A percentile compares a stretch with the other conserved stretches of the same genome.
Evolutionary conservation across 1,284 basidiomycete genomes (phyloP).

Genomic region (Ustilago hordei): DNA sequence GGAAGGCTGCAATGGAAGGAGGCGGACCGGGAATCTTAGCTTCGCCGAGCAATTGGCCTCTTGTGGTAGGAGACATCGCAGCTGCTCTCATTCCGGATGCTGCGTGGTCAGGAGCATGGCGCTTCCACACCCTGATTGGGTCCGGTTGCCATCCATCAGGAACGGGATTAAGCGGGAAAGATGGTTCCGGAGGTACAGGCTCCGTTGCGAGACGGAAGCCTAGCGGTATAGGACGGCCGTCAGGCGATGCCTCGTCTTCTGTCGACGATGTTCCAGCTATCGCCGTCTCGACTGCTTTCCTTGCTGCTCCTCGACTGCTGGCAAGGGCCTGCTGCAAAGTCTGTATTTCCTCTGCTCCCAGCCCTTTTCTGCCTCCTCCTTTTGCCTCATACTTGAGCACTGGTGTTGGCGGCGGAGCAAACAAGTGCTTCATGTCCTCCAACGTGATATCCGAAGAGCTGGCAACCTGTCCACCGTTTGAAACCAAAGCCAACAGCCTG

Average conservation of each 20-base stretch:
- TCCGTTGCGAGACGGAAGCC: conserved; percentile 82
- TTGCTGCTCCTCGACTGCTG: neutral
- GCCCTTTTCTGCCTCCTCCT: conserved; percentile 78
- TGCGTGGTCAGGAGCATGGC: conserved; percentile 8
- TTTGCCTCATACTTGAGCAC: conserved; percentile 78
- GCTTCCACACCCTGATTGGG: conserved; percentile 80
- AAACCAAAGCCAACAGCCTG: conserved; percentile 63
- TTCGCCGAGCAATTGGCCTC: conserved; percentile 86
- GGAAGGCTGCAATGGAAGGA: conserved; percentile 89
- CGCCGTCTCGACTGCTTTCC: neutral
- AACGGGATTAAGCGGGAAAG: conserved; percentile 80
- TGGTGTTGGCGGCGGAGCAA: conserved; percentile 83
- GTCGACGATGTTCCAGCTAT: neutral
- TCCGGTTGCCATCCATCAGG: conserved; percentile 86
- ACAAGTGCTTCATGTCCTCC: conserved; percentile 81
- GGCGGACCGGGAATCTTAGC: conserved; percentile 77
- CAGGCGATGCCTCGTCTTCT: conserved; percentile 73
- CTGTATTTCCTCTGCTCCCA: conserved; percentile 73
- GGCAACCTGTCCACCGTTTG: conserved; percentile 3
- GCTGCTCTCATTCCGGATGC: conserved; percentile 31
- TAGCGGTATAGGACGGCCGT: conserved; percentile 79
- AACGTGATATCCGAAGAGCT: conserved; percentile 11
- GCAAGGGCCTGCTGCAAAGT: conserved; percentile 16
- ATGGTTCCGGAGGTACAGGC: conserved; percentile 79
- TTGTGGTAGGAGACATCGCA: conserved; percentile 73